Evolutionary conservation across 176 grass and related monocot species (phyloP), one percentile per base, ranked within the genome.

Genomic region (Oryza meridionalis): DNA sequence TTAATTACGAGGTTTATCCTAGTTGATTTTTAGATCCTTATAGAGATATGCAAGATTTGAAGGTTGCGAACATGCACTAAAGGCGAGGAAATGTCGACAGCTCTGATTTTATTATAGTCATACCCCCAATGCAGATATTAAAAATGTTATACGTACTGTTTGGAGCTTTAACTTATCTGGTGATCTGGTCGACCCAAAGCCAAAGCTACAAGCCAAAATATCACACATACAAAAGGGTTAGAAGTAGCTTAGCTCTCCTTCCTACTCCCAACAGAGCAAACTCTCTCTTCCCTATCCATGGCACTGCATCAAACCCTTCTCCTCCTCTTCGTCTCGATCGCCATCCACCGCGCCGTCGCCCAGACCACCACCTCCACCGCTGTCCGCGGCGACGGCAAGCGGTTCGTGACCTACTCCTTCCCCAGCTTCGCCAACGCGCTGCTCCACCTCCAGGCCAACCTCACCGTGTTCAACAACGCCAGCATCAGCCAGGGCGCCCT

Each of bases 401-500:
- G 22, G 15, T 45, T 13, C 59, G 0, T 40, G 2, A 49, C 22
- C 50, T 46, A 29, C 73, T 53, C 29, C 37, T 91, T 84, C 85
- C 63, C 85, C 64, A 73, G 31, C 45, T 91, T 91, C 47, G 27
- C 22, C 44, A 8, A 1, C 27, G 22, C 75, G 29, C 15, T 21
- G 6, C 3, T 4, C 1, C 15, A 11, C 51, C 51, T 55, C 17
- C 4, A 0, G 51, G 77, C 38, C 68, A 66, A 72, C 40, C 69
- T 91, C 25, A 70, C 81, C 0, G 2, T 84, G 6, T 17, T 37
- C 17, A 4, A 9, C 5, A 15, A 59, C 44, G 76, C 89, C 49
- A 11, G 16, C 45, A 80, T 80, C 70, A n/a, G 49, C 50, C 49
- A 47, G 37, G 89, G 85, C 11, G 85, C 85, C 62, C 89, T 91